Conservation (phyloP, 2,329 filamentous ascomycete genomes). For the Xylaria digitata region DNA sequence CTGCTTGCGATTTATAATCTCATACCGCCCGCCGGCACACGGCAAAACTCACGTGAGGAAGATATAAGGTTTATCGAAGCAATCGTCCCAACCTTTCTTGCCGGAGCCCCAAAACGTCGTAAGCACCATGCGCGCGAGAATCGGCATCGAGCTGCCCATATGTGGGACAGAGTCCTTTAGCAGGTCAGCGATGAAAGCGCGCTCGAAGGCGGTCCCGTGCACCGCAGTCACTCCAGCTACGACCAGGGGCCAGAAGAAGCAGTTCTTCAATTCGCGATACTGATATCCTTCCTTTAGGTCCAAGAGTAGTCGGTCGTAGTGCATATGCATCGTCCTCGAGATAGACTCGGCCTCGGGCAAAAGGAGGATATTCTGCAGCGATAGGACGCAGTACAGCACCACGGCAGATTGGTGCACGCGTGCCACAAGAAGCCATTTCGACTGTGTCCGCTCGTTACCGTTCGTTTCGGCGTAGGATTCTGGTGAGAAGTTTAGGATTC, state of each 20-base stretch:
- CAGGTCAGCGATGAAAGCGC: constrained; percentile 45
- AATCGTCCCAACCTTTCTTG: constrained; percentile 50
- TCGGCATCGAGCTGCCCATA: constrained; percentile 46
- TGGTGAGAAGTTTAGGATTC: constrained; percentile 48
- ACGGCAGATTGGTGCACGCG: constrained; percentile 49
- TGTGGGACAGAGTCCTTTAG: constrained; percentile 42
- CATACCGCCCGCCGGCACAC: too few relatives aligned
- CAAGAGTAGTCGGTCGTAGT: constrained; percentile 41
- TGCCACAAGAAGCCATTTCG: constrained; percentile 49
- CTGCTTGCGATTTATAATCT: too few relatives aligned
- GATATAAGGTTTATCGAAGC: constrained; percentile 51
- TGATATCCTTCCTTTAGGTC: constrained; percentile 43
- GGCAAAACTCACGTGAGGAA: constrained; percentile 32
- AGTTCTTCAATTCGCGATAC: constrained; percentile 39
- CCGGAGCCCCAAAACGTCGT: constrained; percentile 51
- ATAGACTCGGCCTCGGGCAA: constrained; percentile 35
- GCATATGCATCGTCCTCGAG: constrained; percentile 13
- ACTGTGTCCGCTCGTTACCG: constrained; percentile 29
- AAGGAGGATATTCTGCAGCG: constrained; percentile 47
- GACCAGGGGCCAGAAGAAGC: constrained; percentile 50
- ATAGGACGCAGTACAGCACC: constrained; percentile 44
- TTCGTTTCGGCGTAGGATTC: constrained; percentile 44
- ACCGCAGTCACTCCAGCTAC: constrained; percentile 49
- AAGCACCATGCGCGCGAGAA: constrained; percentile 44
- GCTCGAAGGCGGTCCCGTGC: constrained; percentile 40